These are phyloP conservation scores for Blastobotrys aristatus DNA, from an alignment of 1,139 yeast genomes.

Conservation along the genomic window DNA sequence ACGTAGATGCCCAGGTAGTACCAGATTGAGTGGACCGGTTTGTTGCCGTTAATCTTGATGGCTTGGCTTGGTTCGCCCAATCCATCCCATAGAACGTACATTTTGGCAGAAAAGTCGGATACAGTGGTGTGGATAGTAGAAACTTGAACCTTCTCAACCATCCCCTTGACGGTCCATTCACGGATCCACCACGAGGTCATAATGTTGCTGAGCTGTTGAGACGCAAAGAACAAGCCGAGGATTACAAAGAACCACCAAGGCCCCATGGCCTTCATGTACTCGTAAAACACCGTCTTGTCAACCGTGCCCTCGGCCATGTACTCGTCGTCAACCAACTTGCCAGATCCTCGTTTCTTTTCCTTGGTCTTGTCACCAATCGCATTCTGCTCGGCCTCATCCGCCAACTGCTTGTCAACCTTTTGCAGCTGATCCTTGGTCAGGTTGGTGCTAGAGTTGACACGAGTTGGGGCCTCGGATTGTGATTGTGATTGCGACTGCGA, in stretches of 20 bases:
- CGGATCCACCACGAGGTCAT: slow-evolving; percentile 82
- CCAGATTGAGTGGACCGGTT: slow-evolving; percentile 38
- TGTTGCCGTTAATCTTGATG: neutral
- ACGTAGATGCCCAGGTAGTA: slow-evolving; percentile 69
- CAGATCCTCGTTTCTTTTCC: neutral
- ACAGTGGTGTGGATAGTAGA: neutral
- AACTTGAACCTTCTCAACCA: neutral
- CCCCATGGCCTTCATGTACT: slow-evolving; percentile 68
- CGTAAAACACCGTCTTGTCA: slow-evolving; percentile 58
- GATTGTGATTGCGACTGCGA: slow-evolving; percentile 57
- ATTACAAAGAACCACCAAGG: slow-evolving; percentile 44
- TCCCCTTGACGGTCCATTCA: slow-evolving; percentile 52
- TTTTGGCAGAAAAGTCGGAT: neutral
- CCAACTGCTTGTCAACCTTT: slow-evolving; percentile 36
- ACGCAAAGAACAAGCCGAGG: slow-evolving; percentile 43
- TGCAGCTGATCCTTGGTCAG: slow-evolving; percentile 19
- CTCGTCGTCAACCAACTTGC: slow-evolving; percentile 64
- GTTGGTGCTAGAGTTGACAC: slow-evolving; percentile 38
- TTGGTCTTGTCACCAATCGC: slow-evolving; percentile 8
- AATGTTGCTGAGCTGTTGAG: slow-evolving; percentile 57
- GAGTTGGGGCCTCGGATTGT: slow-evolving; percentile 54
- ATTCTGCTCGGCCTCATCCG: slow-evolving; percentile 18
- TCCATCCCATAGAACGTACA: neutral
- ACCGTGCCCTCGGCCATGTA: slow-evolving; percentile 81
- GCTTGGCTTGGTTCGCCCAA: neutral